Evolutionary conservation across 306 rosid species (phyloP).

Genomic region (Rosa lucieae): DNA sequence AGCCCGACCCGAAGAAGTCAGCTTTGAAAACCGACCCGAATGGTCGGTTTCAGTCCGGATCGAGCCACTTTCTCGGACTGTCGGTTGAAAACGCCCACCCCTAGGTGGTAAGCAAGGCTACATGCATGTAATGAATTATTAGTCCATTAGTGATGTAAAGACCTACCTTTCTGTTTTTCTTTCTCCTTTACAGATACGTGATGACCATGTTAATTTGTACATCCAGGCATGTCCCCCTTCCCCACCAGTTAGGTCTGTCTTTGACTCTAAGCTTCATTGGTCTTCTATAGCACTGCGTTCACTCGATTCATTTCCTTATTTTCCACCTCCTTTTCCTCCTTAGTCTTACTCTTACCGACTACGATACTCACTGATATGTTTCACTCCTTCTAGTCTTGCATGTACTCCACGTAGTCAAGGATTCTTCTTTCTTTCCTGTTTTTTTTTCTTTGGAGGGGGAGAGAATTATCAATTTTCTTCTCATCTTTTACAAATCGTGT

Average conservation of each 20-base stretch:
- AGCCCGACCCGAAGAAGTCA: too few relatives aligned
- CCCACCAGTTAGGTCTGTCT: constrained; percentile 15
- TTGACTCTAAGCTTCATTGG: constrained; percentile 3
- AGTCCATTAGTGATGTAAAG: background rate
- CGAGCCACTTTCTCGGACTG: too few relatives aligned
- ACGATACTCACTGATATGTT: background rate
- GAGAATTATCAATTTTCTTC: too few relatives aligned
- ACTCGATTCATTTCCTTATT: background rate
- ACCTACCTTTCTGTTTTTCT: background rate
- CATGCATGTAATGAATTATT: too few relatives aligned
- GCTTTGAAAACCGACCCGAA: too few relatives aligned
- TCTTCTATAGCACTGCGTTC: background rate
- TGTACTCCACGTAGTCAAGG: too few relatives aligned
- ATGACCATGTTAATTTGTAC: background rate
- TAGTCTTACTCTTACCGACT: background rate
- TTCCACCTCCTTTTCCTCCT: background rate
- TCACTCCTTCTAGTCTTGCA: background rate
- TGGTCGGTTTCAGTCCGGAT: too few relatives aligned
- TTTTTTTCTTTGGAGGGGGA: too few relatives aligned
- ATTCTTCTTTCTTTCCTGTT: too few relatives aligned
- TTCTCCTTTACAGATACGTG: background rate
- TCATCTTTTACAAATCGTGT: too few relatives aligned
- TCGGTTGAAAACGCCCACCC: too few relatives aligned
- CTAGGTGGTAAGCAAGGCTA: background rate
- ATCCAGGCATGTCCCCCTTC: background rate